phyloP scores from a whole-genome alignment of 2,329 filamentous ascomycete species.

The Aspergillus novofumigatus region DNA sequence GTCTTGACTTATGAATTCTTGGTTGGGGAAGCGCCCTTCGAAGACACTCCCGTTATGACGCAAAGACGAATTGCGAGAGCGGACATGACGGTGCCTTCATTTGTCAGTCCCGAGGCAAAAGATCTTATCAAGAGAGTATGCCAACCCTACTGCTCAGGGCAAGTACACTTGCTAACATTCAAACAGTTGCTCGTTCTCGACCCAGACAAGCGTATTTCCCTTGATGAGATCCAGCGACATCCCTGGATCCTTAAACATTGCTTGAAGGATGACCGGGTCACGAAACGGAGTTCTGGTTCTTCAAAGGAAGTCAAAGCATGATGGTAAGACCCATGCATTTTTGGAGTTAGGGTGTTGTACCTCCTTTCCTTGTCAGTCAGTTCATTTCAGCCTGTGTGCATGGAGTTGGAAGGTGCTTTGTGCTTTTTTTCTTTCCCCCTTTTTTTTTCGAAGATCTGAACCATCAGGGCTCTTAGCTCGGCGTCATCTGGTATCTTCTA shows the following conservation, averaged over 20 bases:
- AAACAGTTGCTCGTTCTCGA: conserved; percentile 78
- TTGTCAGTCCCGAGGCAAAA: conserved; percentile 82
- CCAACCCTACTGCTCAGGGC: background rate
- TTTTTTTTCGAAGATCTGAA: background rate
- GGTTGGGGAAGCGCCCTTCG: conserved; percentile 92
- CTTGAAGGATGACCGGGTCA: conserved; percentile 49
- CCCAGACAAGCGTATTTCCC: conserved; percentile 84
- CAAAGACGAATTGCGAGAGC: conserved; percentile 81
- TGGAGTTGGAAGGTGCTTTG: conserved; percentile 12
- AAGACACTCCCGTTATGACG: conserved; percentile 93
- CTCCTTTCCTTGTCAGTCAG: conserved; percentile 6
- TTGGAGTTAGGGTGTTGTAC: conserved; percentile 17
- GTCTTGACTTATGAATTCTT: conserved; percentile 96
- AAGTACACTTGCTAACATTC: conserved; percentile 17
- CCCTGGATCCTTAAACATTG: conserved; percentile 98
- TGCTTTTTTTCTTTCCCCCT: no score
- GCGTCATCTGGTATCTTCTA: conserved; percentile 1
- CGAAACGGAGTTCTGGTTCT: conserved; percentile 40
- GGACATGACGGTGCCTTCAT: conserved; percentile 89
- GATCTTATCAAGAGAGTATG: conserved; percentile 85
- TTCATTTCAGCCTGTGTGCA: conserved; percentile 7
- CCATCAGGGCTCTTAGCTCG: conserved; percentile 2
- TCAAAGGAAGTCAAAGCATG: conserved; percentile 32
- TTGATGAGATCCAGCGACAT: conserved; percentile 83
- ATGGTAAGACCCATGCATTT: conserved; percentile 16